A percentile compares a stretch with the other conserved stretches of the same genome.
Evolutionary conservation across 2,329 filamentous ascomycete genomes (phyloP).

Genomic region (Aspergillus uvarum): DNA sequence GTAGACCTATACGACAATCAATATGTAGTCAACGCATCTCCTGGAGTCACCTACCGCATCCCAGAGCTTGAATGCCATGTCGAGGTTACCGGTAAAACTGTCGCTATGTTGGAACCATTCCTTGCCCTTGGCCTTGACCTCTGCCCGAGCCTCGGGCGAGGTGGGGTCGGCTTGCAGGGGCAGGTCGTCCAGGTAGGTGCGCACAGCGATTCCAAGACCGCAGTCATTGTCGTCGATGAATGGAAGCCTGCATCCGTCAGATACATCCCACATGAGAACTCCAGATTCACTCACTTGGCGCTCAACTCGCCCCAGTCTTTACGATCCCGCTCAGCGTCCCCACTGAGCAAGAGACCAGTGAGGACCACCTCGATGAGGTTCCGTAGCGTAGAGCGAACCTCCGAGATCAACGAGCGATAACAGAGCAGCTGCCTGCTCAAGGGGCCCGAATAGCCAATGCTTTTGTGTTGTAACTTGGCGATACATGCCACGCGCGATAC

Average conservation of each 20-base stretch:
- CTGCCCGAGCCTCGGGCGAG: slow-evolving; percentile 49
- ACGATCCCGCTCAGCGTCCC: slow-evolving; percentile 70
- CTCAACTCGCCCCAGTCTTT: slow-evolving; percentile 68
- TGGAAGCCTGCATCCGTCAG: slow-evolving; percentile 35
- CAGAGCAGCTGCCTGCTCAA: slow-evolving; percentile 84
- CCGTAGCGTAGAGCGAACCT: slow-evolving; percentile 74
- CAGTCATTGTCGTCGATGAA: slow-evolving; percentile 49
- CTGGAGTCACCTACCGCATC: slow-evolving; percentile 55
- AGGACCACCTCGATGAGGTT: slow-evolving; percentile 82
- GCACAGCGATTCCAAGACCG: slow-evolving; percentile 49
- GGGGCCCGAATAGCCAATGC: slow-evolving; percentile 90
- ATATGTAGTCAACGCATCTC: not conserved
- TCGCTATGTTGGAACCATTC: slow-evolving; percentile 63
- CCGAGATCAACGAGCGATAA: slow-evolving; percentile 79
- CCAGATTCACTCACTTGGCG: slow-evolving; percentile 58
- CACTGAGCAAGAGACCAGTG: slow-evolving; percentile 76
- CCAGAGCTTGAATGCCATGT: slow-evolving; percentile 63
- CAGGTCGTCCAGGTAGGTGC: slow-evolving; percentile 53
- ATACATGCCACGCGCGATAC: slow-evolving; percentile 85
- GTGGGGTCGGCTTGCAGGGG: slow-evolving; percentile 58
- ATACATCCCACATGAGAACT: not conserved
- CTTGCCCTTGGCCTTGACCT: slow-evolving; percentile 54
- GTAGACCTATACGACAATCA: slow-evolving; percentile 49
- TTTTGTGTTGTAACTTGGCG: slow-evolving; percentile 75
- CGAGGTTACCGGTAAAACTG: slow-evolving; percentile 58